Conservation (phyloP, 1,139 yeast species). For the Zygoascus sp. region DNA sequence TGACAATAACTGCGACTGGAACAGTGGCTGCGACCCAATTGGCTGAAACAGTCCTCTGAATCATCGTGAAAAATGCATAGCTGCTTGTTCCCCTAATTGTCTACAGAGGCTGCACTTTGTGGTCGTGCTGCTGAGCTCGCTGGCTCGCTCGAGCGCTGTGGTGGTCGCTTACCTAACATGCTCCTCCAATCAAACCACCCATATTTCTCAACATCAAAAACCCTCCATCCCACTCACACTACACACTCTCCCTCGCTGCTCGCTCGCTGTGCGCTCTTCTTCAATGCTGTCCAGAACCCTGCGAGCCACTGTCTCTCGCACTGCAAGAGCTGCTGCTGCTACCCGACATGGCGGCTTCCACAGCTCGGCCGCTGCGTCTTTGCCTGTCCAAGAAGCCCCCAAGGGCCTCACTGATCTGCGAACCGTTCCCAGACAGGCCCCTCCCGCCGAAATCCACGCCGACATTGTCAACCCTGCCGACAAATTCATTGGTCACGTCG, state of each 20-base stretch:
- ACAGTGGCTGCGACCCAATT: no score
- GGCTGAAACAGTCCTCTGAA: no score
- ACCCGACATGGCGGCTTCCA: constrained; percentile 8
- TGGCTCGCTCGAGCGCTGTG: no score
- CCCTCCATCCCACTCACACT: background rate
- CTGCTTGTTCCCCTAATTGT: no score
- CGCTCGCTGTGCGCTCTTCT: no score
- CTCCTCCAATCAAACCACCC: constrained; percentile 1
- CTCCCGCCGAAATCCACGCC: constrained; percentile 42
- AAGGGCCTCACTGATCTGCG: constrained; percentile 33
- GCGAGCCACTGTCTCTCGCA: background rate
- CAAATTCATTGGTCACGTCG: constrained; percentile 60
- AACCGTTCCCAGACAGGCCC: constrained; percentile 32
- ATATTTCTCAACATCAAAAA: constrained; percentile 2
- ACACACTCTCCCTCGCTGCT: no score
- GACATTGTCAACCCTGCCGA: constrained; percentile 78
- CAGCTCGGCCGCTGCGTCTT: constrained; percentile 4
- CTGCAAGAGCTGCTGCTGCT: background rate
- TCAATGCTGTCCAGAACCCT: background rate
- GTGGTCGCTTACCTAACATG: background rate
- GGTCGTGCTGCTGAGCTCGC: no score
- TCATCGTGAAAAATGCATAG: no score
- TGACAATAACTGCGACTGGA: no score
- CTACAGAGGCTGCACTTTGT: no score
- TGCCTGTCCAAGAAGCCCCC: constrained; percentile 29